Percentiles rank a stretch among this genome's conserved stretches.
Conservation (phyloP, 805 yeast genomes). For the Starmerella geochares region DNA sequence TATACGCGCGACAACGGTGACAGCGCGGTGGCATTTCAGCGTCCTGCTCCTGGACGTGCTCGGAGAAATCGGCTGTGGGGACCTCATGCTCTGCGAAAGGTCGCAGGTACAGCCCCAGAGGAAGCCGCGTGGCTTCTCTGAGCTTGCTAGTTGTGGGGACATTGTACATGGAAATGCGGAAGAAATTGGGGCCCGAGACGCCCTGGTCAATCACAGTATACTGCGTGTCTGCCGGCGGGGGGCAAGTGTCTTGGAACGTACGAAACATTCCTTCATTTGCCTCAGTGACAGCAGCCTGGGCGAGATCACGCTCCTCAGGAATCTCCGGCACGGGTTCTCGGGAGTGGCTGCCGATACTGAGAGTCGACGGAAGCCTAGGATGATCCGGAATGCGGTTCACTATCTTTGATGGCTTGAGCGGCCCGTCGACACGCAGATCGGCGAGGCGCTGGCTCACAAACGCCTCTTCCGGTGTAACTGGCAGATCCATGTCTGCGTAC, state of each 20-base stretch:
- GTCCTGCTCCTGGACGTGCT: constrained; percentile 36
- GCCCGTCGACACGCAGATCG: background rate
- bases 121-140: constrained; percentile 60
- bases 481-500: constrained; percentile 4
- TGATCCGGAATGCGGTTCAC: constrained; percentile 16
- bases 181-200: constrained; percentile 66
- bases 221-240: constrained; percentile 73
- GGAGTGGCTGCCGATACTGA: constrained; percentile 17
- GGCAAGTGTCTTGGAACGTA: constrained; percentile 66
- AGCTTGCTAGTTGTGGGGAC: constrained; percentile 67
- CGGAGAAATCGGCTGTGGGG: constrained; percentile 53
- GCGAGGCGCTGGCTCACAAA: constrained; percentile 12
- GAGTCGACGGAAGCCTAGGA: constrained; percentile 13
- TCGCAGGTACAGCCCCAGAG: constrained; percentile 67
- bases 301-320: constrained; percentile 25
- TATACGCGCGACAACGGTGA: constrained; percentile 78
- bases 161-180: constrained; percentile 69
- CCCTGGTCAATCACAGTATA: constrained; percentile 72
- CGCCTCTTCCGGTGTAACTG: constrained; percentile 8
- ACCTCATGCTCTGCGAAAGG: constrained; percentile 74
- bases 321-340: constrained; percentile 24
- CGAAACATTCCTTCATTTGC: constrained; percentile 42
- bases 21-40: constrained; percentile 61
- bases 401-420: background rate
- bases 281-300: constrained; percentile 26